These are phyloP conservation scores for Globisporangium irregulare DNA, from an alignment of 352 stramenopile genomes.

Conservation along the genomic window DNA sequence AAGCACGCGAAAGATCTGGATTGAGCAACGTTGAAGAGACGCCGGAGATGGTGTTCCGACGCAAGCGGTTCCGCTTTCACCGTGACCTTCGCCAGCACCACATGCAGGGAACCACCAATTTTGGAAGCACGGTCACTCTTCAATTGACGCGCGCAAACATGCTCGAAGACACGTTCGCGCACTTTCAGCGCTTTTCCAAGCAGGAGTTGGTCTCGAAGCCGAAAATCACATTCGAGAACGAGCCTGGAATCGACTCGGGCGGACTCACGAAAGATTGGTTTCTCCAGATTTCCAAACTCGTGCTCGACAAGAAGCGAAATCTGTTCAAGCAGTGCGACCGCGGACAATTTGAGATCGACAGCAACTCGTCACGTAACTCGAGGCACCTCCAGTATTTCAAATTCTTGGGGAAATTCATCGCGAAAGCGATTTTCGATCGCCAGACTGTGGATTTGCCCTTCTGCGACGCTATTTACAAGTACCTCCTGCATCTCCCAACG, in stretches of 20 bases:
- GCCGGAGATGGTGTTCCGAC: slow-evolving; percentile 78
- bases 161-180: slow-evolving; percentile 63
- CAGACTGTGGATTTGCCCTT: slow-evolving; percentile 80
- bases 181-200: slow-evolving; percentile 45
- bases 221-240: slow-evolving; percentile 78
- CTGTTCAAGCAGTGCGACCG: slow-evolving; percentile 63
- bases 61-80: slow-evolving; percentile 85
- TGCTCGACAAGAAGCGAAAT: slow-evolving; percentile 26
- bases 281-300: slow-evolving; percentile 62
- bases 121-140: slow-evolving; percentile 40
- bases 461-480: slow-evolving; percentile 73
- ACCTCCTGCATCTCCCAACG: slow-evolving; percentile 44
- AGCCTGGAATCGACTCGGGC: slow-evolving; percentile 85
- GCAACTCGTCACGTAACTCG: slow-evolving; percentile 25
- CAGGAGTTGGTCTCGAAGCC: slow-evolving; percentile 62
- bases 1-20: slow-evolving; percentile 39
- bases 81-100: slow-evolving; percentile 51
- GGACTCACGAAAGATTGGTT: slow-evolving; percentile 91
- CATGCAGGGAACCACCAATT: slow-evolving; percentile 26
- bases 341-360: slow-evolving; percentile 48
- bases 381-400: slow-evolving; percentile 46
- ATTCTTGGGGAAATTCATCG: slow-evolving; percentile 78
- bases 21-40: slow-evolving; percentile 53
- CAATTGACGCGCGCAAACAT: slow-evolving; percentile 54
- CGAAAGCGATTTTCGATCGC: slow-evolving; percentile 84